Evolutionary conservation across 805 yeast genomes (phyloP), one percentile per base, ranked within the genome.

Genomic region (Lipomyces mesembrius): DNA sequence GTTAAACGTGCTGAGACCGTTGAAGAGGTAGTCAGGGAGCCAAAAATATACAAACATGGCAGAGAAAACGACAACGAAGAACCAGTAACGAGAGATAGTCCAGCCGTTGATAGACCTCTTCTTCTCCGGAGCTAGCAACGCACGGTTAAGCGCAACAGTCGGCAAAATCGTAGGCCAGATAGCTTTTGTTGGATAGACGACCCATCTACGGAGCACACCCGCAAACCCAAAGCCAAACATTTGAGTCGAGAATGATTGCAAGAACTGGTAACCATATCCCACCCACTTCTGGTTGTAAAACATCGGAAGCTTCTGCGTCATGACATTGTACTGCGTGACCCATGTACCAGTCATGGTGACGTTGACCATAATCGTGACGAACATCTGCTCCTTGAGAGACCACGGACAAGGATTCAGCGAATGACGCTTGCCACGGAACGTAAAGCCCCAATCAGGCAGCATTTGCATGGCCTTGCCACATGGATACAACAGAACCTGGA

Each of bases 91-190:
- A 3, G 87, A 81, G 57, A 87, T 82, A 56, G 77, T 83, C 91
- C 91, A 88, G 2, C 88, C 88, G 67, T 85, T 78, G 35, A 88
- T 86, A 75, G 84, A 83, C 43, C 77, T 79, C 70, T 83, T 78
- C 74, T 82, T 67, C 39, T 62, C 63, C 8, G 60, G 57, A n/a
- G 20, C 43, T 3, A 57, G 56, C 77, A 87, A 80, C 77, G 83
- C 81, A 74, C 84, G 79, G 78, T 85, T 80, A 70, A 87, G 83
- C 35, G 89, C 85, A 32, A 85, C 73, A 5, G 87, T 81, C 62
- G 87, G 89, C 75, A 89, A 80, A 74, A 83, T 83, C 2, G 85
- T 76, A 6, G 93, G 93, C 93, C 93, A 89, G 61, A 88, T 82
- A 77, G 87, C 84, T n/a, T 85, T 79, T 2, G 87, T 82, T 2